Evolutionary conservation across 495 filamentous ascomycete species (phyloP).

Genomic region (Neurospora sp.): DNA sequence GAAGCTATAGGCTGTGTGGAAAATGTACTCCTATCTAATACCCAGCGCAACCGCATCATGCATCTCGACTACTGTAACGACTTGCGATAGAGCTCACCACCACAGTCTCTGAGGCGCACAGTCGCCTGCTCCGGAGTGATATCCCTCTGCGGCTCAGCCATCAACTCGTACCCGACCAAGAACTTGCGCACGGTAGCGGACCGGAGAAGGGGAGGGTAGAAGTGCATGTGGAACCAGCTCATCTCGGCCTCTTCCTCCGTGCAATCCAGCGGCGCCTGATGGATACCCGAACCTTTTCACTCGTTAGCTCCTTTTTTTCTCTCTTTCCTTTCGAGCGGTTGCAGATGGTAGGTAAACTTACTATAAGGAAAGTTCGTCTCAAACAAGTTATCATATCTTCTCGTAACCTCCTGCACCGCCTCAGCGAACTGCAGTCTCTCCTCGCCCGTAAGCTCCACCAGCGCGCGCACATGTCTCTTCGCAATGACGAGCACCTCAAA

Average conservation of each 20-base stretch:
- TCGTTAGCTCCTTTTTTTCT: neutral
- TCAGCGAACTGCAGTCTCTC: constrained; percentile 69
- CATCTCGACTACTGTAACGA: constrained; percentile 33
- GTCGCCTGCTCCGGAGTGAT: constrained; percentile 97
- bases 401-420: constrained; percentile 73
- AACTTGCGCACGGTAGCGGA: constrained; percentile 95
- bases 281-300: constrained; percentile 57
- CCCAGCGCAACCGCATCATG: neutral
- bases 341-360: constrained; percentile 15
- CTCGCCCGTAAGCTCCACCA: constrained; percentile 64
- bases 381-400: constrained; percentile 93
- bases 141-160: constrained; percentile 94
- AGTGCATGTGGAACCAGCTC: constrained; percentile 91
- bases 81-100: constrained; percentile 76
- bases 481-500: constrained; percentile 91
- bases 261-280: constrained; percentile 89
- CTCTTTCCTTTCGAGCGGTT: neutral
- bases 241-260: constrained; percentile 72
- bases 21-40: constrained; percentile 5
- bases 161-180: constrained; percentile 87
- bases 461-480: constrained; percentile 65
- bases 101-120: constrained; percentile 58
- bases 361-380: constrained; percentile 96
- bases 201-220: constrained; percentile 86
- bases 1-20: neutral